phyloP scores from a whole-genome alignment of 2,329 filamentous ascomycete genomes.

The Ceratocystis eucalypticola region DNA sequence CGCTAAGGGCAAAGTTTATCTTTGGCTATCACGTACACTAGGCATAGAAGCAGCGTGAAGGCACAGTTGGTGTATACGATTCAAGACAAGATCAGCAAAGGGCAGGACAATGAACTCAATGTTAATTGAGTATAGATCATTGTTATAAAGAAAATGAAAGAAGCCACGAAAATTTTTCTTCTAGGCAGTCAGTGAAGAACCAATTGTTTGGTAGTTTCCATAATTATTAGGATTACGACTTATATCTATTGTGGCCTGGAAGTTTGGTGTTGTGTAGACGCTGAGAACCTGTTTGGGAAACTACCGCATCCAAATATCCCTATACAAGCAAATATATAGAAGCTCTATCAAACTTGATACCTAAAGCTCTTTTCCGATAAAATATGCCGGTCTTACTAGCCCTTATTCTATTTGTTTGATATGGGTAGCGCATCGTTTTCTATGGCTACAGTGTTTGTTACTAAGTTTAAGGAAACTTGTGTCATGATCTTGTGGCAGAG shows the following conservation, averaged over 20 bases:
- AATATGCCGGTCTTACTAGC: not conserved
- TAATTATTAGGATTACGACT: not conserved
- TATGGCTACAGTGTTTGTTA: not conserved
- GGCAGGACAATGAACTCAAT: no score
- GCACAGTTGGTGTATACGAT: no score
- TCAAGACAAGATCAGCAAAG: no score
- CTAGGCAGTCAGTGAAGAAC: not conserved
- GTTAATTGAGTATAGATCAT: not conserved
- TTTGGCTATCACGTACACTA: no score
- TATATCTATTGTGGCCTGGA: not conserved
- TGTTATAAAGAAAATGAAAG: not conserved
- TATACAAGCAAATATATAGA: not conserved
- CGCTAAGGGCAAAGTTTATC: no score
- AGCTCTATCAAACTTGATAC: not conserved
- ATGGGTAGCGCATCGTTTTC: not conserved
- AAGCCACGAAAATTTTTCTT: not conserved
- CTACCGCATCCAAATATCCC: not conserved
- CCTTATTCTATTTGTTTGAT: not conserved
- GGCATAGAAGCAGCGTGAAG: no score
- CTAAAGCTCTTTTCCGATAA: not conserved
- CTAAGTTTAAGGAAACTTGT: not conserved
- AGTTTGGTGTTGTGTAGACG: not conserved
- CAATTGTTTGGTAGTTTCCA: not conserved
- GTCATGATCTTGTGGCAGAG: not conserved
- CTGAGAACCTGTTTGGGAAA: not conserved